phyloP scores from a whole-genome alignment of 257 asterid genomes.

The Nicotiana attenuata region DNA sequence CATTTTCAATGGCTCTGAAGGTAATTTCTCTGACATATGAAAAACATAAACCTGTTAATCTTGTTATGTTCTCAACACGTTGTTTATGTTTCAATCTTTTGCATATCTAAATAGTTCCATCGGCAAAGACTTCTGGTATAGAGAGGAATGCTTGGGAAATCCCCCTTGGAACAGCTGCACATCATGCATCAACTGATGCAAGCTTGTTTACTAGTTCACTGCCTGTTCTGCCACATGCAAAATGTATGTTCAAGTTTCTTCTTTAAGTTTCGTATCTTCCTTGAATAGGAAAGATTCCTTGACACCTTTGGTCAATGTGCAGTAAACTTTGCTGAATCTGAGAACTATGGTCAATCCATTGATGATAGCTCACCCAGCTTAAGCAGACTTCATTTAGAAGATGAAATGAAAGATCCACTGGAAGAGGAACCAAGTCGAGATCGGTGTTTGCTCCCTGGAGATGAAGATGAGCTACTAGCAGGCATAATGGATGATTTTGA shows the following conservation, averaged over 20 bases:
- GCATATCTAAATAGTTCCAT: conserved; percentile 12
- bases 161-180: conserved; percentile 40
- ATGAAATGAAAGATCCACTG: conserved; percentile 44
- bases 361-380: conserved; percentile 55
- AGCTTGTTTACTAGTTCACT: conserved; percentile 84
- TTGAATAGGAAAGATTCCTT: not conserved
- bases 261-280: not conserved
- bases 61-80: conserved; percentile 9
- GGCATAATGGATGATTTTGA: conserved; percentile 89
- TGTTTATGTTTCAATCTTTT: not conserved
- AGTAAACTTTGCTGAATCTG: conserved; percentile 55
- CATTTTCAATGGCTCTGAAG: conserved; percentile 22
- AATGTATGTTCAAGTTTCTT: conserved; percentile 41
- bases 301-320: conserved; percentile 21
- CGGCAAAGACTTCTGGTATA: conserved; percentile 24
- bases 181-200: conserved; percentile 55
- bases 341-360: conserved; percentile 29
- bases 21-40: conserved; percentile 4
- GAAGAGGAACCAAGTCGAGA: conserved; percentile 40
- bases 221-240: conserved; percentile 58
- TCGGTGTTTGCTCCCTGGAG: conserved; percentile 75
- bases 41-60: conserved; percentile 13
- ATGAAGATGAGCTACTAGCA: conserved; percentile 88
- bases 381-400: conserved; percentile 29
- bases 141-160: conserved; percentile 52